A percentile compares a stretch with the other conserved stretches of the same genome.
Evolutionary conservation across 495 filamentous ascomycete species (phyloP).

Genomic region (Parathielavia hyrcaniae): DNA sequence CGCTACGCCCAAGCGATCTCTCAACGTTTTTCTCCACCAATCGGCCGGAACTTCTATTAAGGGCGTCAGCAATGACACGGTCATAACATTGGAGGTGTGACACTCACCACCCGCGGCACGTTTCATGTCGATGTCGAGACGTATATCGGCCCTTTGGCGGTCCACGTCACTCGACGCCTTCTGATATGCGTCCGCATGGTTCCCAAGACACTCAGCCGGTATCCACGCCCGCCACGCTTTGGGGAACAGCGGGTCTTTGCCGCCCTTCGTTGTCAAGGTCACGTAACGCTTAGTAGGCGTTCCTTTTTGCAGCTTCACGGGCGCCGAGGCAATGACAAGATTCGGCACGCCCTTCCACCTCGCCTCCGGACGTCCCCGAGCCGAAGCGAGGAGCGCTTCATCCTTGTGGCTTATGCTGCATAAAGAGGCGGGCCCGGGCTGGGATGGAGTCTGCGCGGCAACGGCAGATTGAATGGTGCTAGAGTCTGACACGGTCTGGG

Average conservation of each 20-base stretch:
- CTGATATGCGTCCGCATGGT: slow-evolving; percentile 27
- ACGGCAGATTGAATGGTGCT: too few species aligned
- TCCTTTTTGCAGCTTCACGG: slow-evolving; percentile 26
- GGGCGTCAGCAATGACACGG: slow-evolving; percentile 2
- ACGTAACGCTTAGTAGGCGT: slow-evolving; percentile 32
- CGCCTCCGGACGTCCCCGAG: background rate
- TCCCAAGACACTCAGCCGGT: slow-evolving; percentile 27
- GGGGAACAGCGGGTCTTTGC: slow-evolving; percentile 26
- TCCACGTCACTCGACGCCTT: slow-evolving; percentile 22
- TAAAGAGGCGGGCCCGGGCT: background rate
- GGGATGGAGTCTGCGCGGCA: background rate
- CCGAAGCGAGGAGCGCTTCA: slow-evolving; percentile 13
- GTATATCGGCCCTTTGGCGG: slow-evolving; percentile 23
- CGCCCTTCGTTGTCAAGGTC: slow-evolving; percentile 23
- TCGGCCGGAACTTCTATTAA: slow-evolving; percentile 23
- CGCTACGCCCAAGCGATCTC: slow-evolving; percentile 11
- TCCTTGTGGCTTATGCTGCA: slow-evolving; percentile 23
- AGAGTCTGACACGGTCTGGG: background rate
- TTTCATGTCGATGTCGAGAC: slow-evolving; percentile 27
- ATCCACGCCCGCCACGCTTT: slow-evolving; percentile 23
- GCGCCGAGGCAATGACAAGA: slow-evolving; percentile 22
- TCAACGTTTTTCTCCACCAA: slow-evolving; percentile 23
- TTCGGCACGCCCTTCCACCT: slow-evolving; percentile 25
- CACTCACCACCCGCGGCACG: slow-evolving; percentile 15
- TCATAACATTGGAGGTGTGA: too few species aligned